Base-by-base conservation (phyloP, 2,329 filamentous ascomycete species). In the Cladosporium sp. region DNA sequence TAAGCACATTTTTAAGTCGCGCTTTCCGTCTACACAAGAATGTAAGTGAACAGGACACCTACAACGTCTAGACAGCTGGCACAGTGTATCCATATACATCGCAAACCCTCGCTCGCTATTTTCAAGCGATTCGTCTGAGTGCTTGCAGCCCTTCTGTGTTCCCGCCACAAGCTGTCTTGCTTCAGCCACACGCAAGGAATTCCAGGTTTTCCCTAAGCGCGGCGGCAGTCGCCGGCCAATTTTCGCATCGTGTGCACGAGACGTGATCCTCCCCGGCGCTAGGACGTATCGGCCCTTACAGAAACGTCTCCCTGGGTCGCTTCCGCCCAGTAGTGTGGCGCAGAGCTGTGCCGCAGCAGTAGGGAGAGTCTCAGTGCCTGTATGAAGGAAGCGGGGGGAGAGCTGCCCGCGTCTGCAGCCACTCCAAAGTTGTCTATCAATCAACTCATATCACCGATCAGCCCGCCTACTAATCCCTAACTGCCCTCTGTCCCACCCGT, bases 381-480 rank as follows among this genome's bases (percentile, higher is more conserved):
- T 45, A 4, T n/a, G 20, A 6, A 28, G 14, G 11, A 15, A 5
- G 43, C 43, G 51, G 38, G 51, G 38, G 51, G 51, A 43, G 50
- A 52, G 22, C 17, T 38, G 51, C 17, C 12, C 38, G 36, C 38
- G 22, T 37, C n/a, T 42, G 51, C 38, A 42, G 36, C 36, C 34
- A 19, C 28, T 25, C 39, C 19, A 12, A 5, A 12, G 8, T 42
- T 42, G 45, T 30, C 49, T 51, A 51, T 37, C 49, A 51, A 38
- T 52, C 34, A 30, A n/a, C 34, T 28, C 39, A 39, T 30, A 55
- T 55, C 51, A 43, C 51, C 51, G 51, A 55, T 55, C 51, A 55
- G 51, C 51, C 37, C 30, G 28, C 17, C 51, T 45, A 36, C 51
- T 20, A 45, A 45, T 45, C 25, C 19, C 38, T 30, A 43, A 40